Conservation (phyloP, 2,329 filamentous ascomycete species). For the Metarhizium robertsii region DNA sequence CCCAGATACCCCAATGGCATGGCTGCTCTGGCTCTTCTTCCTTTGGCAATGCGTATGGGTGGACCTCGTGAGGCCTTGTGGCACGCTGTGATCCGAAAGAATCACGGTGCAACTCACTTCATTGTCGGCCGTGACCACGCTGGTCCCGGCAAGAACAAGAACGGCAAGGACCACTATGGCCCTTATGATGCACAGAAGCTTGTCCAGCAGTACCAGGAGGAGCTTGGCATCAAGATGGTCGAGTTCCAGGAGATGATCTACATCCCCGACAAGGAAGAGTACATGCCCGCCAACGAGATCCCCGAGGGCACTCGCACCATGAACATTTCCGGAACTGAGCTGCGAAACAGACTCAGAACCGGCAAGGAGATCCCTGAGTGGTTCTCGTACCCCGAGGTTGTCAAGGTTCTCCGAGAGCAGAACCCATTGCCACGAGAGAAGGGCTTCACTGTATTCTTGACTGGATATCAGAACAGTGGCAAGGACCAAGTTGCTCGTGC, state of each 20-base stretch:
- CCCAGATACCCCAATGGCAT: constrained; percentile 98
- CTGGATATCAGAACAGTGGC: constrained; percentile 91
- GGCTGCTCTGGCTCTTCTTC: constrained; percentile 90
- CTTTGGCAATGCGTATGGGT: constrained; percentile 98
- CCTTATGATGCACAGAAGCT: constrained; percentile 95
- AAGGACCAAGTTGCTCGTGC: constrained; percentile 96
- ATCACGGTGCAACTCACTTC: constrained; percentile 98
- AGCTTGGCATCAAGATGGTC: constrained; percentile 97
- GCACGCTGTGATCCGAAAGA: constrained; percentile 99
- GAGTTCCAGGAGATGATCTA: constrained; percentile 99
- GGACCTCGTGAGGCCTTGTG: constrained; percentile 97
- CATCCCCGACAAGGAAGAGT: constrained; percentile 93
- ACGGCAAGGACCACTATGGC: constrained; percentile 94
- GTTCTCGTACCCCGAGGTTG: constrained; percentile 99
- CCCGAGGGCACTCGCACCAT: constrained; percentile 72
- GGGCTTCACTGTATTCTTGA: constrained; percentile 97
- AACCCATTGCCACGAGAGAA: constrained; percentile 86
- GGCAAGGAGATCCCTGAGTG: constrained; percentile 95
- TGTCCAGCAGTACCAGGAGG: constrained; percentile 90
- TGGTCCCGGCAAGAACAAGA: constrained; percentile 95
- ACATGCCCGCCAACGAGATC: constrained; percentile 87
- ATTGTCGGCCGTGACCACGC: constrained; percentile 98
- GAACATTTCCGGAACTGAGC: constrained; percentile 82
- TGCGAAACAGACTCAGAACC: constrained; percentile 81
- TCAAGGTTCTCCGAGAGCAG: constrained; percentile 90